Evolutionary conservation across 129 eudicot genomes (phyloP), one percentile per base, ranked within the genome.

Genomic region (Flaveria linearis): DNA sequence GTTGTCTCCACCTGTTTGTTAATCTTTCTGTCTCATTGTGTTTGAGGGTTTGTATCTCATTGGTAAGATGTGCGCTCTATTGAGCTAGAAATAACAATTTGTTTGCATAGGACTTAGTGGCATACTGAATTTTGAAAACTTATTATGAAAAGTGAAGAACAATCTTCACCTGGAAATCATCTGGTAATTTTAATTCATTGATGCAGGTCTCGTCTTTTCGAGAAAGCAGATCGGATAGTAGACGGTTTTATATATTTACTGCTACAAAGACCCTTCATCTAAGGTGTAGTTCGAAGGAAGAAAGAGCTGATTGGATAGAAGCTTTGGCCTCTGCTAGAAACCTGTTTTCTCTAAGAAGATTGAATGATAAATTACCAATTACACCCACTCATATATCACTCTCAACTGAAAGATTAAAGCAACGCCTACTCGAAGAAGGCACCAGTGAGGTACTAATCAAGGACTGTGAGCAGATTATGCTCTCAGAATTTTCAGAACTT

Each of bases 211-310:
- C 96, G 28, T 89, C 93, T 15, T 89, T 89, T 86, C 86, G 98
- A 36, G 91, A 86, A 76, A 92, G 98, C 78, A 92, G 83, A 69
- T 87, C 98, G 0, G 98, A 92, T 58, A 88, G 86, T 50, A 83
- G 88, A 81, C 75, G 91, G 28, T 88, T 92, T 76, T 92, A 89
- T 83, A 85, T 92, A 83, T 92, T 92, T 76, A 89, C 98, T 9
- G 93, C 93, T 47, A 87, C 98, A 55, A 92, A 92, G 87, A 89
- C 96, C 3, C 96, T 92, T 84, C 96, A 92, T 63, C 78, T 92
- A 45, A 74, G 96, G 81, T 81, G 90, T 61, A 82, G 85, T 79
- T 84, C 82, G 15, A 86, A 82, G 72, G 82, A 79, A 72, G 96
- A 92, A 64, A 84, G 98, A 79, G 90, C 36, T 58, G 90, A 88